A percentile compares a stretch with the other conserved stretches of the same genome.
phyloP scores from a whole-genome alignment of 805 yeast genomes.

The Saturnispora sekii region DNA sequence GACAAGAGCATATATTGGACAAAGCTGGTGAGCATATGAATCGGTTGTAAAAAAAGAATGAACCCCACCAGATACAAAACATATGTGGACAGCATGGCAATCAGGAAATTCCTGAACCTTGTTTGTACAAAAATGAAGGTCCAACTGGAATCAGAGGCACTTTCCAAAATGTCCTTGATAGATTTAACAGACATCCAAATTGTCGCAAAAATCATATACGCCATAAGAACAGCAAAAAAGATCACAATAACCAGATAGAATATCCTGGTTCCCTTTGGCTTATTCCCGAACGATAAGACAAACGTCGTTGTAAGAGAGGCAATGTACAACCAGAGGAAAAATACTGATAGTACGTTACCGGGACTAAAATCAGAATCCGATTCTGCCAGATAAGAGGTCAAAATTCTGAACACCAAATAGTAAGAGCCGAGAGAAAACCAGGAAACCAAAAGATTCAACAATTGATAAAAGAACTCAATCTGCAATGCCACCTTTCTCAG shows the following conservation, averaged over 20 bases:
- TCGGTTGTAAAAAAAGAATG: constrained; percentile 76
- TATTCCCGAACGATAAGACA: constrained; percentile 85
- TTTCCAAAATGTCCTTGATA: constrained; percentile 31
- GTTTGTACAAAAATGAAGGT: constrained; percentile 48
- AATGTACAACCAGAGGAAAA: constrained; percentile 78
- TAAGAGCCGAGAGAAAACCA: constrained; percentile 92
- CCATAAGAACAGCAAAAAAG: constrained; percentile 83
- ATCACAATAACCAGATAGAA: constrained; percentile 67
- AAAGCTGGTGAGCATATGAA: constrained; percentile 86
- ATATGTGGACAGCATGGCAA: constrained; percentile 82
- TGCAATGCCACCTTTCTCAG: constrained; percentile 61
- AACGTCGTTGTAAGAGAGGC: constrained; percentile 77
- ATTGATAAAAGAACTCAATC: constrained; percentile 72
- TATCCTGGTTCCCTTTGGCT: constrained; percentile 80
- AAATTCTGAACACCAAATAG: constrained; percentile 79
- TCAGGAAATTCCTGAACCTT: constrained; percentile 75
- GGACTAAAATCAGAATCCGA: constrained; percentile 52
- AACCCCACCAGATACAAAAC: constrained; percentile 72
- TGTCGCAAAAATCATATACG: constrained; percentile 81
- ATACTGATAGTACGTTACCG: constrained; percentile 68
- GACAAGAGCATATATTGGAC: constrained; percentile 72
- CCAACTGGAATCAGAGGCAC: constrained; percentile 32
- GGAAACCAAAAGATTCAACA: constrained; percentile 64
- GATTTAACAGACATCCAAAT: constrained; percentile 64
- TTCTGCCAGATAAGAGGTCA: constrained; percentile 70